Evolutionary conservation across 768 basidiomycete species (phyloP), one percentile per base, ranked within the genome.

Genomic region (Leccinum subtestaceum): DNA sequence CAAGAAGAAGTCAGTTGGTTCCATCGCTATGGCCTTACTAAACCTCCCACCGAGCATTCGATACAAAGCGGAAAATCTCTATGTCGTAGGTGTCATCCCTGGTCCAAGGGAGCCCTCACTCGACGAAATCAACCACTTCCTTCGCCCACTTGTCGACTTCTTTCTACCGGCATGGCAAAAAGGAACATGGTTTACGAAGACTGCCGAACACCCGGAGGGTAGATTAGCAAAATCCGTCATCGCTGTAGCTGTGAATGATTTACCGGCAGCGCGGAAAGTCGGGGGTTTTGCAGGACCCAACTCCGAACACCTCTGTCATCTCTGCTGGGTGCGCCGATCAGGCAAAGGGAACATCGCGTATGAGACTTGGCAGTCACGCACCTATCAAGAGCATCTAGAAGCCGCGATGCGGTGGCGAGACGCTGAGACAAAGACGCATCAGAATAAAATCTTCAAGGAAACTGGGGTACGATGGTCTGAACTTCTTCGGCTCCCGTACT

Each of bases 401-500:
- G 59, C 70, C 43, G 67, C 71, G 19, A 52, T 21, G 2, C 0
- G 17, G 9, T 71, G 68, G 67, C 52, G 61, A 47, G 59, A 64
- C 36, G 53, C 55, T 11, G 27, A 53, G 15, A 73, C 60, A 17
- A 60, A 65, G 52, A 57, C 36, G 4, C 60, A 43, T 8, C 52
- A 52, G 19, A 51, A 65, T 4, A 21, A 2, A 3, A 59, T 62
- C 1, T 66, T 55, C 50, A 61, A 69, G 10, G 46, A 52, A 27
- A 62, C 58, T 32, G 72, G 75, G 0, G 50, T 76, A 2, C 54
- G 69, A 0, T 78, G 67, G 65, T 70, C 72, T 0, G 63, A 69
- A 11, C 56, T 77, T 0, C 63, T 72, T 17, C 49, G 61, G 3
- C 65, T 79, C 4, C 71, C 74, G 0, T 78, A 78, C 62, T 78